Conservation (phyloP, 805 yeast genomes). For the Lipomyces orientalis region DNA sequence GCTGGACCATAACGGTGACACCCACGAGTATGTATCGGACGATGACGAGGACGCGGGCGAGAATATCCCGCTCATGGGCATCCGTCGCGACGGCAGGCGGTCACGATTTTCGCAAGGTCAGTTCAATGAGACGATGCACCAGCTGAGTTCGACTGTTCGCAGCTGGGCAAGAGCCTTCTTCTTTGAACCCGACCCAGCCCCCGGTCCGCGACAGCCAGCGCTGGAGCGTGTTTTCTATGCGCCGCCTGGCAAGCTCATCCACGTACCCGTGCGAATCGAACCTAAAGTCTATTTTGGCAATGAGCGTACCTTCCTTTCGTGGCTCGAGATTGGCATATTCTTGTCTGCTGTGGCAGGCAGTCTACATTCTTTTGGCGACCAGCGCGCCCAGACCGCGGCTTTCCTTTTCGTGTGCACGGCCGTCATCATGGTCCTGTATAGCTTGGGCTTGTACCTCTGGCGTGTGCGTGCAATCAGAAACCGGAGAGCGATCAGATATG, state of each 20-base stretch:
- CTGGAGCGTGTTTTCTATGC: slow-evolving; percentile 33
- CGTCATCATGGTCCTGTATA: slow-evolving; percentile 70
- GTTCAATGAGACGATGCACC: slow-evolving; percentile 26
- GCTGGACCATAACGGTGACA: slow-evolving; percentile 41
- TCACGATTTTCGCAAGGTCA: slow-evolving; percentile 19
- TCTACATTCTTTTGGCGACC: slow-evolving; percentile 81
- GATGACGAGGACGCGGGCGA: slow-evolving; percentile 40
- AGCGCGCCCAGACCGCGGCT: slow-evolving; percentile 70
- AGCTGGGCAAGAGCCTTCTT: slow-evolving; percentile 27
- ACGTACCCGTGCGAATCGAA: slow-evolving; percentile 95
- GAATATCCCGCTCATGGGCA: slow-evolving; percentile 39
- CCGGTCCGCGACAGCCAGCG: not conserved
- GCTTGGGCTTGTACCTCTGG: slow-evolving; percentile 75
- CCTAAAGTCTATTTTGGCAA: slow-evolving; percentile 99
- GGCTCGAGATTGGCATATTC: slow-evolving; percentile 90
- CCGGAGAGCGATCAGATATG: slow-evolving; percentile 82
- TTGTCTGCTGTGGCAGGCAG: slow-evolving; percentile 89
- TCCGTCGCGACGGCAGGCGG: slow-evolving; percentile 21
- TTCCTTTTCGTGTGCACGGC: slow-evolving; percentile 87
- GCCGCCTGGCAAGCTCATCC: slow-evolving; percentile 82
- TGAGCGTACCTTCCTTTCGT: slow-evolving; percentile 90
- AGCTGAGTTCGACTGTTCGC: slow-evolving; percentile 21
- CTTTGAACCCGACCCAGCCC: slow-evolving; percentile 21
- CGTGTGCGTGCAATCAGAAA: slow-evolving; percentile 82
- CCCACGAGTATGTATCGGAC: slow-evolving; percentile 22